A percentile compares a stretch with the other conserved stretches of the same genome.
These are phyloP conservation scores for Tulasnella sp. DNA, from an alignment of 768 basidiomycete species.

Conservation along the genomic window DNA sequence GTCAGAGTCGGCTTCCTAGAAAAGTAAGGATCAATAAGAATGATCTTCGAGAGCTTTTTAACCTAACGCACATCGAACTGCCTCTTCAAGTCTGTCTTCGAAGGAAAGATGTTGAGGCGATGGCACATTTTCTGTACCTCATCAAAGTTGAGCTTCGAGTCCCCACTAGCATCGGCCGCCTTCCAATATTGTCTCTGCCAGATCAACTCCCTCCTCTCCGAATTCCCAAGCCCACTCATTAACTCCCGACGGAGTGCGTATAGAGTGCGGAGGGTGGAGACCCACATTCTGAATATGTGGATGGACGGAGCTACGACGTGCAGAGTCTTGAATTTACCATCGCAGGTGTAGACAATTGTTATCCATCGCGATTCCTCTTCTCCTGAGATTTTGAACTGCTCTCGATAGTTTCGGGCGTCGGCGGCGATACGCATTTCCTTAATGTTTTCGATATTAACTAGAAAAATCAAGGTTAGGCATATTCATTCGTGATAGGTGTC, in stretches of 20 bases:
- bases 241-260: slow-evolving; percentile 63
- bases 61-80: slow-evolving; percentile 33
- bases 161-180: slow-evolving; percentile 57
- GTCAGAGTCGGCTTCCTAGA: slow-evolving; percentile 59
- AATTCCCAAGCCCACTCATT: slow-evolving; percentile 56
- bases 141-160: slow-evolving; percentile 61
- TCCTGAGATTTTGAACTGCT: slow-evolving; percentile 60
- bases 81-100: slow-evolving; percentile 49
- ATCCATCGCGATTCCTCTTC: slow-evolving; percentile 72
- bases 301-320: slow-evolving; percentile 72
- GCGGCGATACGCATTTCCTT: slow-evolving; percentile 76
- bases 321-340: slow-evolving; percentile 76
- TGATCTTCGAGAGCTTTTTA: not conserved
- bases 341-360: slow-evolving; percentile 75
- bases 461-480: not conserved
- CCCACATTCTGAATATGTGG: slow-evolving; percentile 61
- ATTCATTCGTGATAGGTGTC: not conserved
- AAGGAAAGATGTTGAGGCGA: slow-evolving; percentile 62
- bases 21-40: not conserved
- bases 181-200: slow-evolving; percentile 87
- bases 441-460: slow-evolving; percentile 82
- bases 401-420: slow-evolving; percentile 66
- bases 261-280: slow-evolving; percentile 58
- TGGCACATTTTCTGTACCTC: slow-evolving; percentile 69
- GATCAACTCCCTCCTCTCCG: slow-evolving; percentile 57